Conservation (phyloP, 2,329 filamentous ascomycete genomes). For the Hymenoscyphus repandus region DNA sequence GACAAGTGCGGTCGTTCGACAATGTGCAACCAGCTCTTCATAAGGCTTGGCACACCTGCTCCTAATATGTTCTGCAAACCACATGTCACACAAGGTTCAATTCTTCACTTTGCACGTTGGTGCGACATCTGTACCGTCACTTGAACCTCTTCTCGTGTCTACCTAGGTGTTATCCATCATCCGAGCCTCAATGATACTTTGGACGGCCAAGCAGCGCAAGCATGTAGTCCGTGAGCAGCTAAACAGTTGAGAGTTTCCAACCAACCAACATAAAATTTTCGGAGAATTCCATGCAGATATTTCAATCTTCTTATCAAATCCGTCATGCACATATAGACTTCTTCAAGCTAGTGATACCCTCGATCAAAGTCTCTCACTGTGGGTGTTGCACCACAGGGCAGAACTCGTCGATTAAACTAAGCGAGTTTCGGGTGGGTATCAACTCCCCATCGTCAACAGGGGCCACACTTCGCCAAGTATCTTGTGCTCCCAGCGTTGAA, state of each 20-base stretch:
- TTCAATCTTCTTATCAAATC: conserved; percentile 4
- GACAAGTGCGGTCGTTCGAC: too few relatives aligned
- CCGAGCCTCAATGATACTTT: not conserved
- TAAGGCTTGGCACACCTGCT: too few relatives aligned
- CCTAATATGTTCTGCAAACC: not conserved
- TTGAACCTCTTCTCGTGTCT: not conserved
- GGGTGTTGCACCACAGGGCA: conserved; percentile 18
- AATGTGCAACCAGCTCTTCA: too few relatives aligned
- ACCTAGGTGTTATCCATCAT: conserved; percentile 1
- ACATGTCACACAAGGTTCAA: conserved; percentile 8
- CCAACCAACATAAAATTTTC: not conserved
- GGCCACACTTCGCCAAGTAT: conserved; percentile 14
- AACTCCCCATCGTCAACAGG: conserved; percentile 13
- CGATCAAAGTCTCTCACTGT: conserved; percentile 13
- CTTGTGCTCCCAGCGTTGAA: conserved; percentile 10
- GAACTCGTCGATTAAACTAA: conserved; percentile 22
- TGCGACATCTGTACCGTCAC: conserved; percentile 5
- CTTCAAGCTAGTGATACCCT: conserved; percentile 7
- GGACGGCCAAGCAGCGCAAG: not conserved
- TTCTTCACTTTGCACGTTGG: conserved; percentile 5
- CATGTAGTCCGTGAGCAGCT: not conserved
- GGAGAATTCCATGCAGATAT: conserved; percentile 3
- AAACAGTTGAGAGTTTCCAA: not conserved
- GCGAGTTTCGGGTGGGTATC: conserved; percentile 25
- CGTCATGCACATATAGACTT: conserved; percentile 11